These are phyloP conservation scores for Pugionium dolabratum DNA, from an alignment of 345 rosid genomes.

Conservation along the genomic window DNA sequence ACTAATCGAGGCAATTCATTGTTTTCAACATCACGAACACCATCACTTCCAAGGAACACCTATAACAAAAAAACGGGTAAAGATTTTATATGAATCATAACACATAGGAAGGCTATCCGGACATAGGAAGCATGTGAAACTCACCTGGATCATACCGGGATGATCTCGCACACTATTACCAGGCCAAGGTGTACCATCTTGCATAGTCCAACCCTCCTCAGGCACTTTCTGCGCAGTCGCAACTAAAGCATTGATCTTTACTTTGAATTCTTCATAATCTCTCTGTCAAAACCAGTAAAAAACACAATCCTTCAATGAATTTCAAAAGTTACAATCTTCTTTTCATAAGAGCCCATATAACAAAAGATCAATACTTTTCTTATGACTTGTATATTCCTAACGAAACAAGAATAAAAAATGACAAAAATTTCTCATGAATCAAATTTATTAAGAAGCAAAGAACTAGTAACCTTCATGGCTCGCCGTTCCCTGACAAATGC, in stretches of 20 bases:
- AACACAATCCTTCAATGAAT: conserved; percentile 9
- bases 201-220: conserved; percentile 99
- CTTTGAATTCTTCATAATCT: conserved; percentile 95
- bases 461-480: conserved; percentile 79
- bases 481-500: conserved; percentile 93
- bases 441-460: conserved; percentile 5
- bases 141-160: conserved; percentile 99
- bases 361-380: neutral
- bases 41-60: conserved; percentile 95
- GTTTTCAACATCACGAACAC: conserved; percentile 76
- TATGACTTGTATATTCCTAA: neutral
- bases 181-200: conserved; percentile 99
- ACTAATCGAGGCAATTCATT: conserved; percentile 89
- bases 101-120: neutral
- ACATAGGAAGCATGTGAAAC: conserved; percentile 25
- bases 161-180: conserved; percentile 93
- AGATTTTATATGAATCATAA: neutral
- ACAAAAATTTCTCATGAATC: neutral
- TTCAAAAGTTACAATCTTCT: conserved; percentile 5
- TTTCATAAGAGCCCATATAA: neutral
- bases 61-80: conserved; percentile 24
- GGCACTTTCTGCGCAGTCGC: conserved; percentile 96
- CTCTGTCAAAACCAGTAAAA: conserved; percentile 56
- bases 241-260: conserved; percentile 87
- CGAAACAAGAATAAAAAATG: neutral